A percentile compares a stretch with the other conserved stretches of the same genome.
These are phyloP conservation scores for Suillus weaverae DNA, from an alignment of 768 basidiomycete species.

Conservation along the genomic window DNA sequence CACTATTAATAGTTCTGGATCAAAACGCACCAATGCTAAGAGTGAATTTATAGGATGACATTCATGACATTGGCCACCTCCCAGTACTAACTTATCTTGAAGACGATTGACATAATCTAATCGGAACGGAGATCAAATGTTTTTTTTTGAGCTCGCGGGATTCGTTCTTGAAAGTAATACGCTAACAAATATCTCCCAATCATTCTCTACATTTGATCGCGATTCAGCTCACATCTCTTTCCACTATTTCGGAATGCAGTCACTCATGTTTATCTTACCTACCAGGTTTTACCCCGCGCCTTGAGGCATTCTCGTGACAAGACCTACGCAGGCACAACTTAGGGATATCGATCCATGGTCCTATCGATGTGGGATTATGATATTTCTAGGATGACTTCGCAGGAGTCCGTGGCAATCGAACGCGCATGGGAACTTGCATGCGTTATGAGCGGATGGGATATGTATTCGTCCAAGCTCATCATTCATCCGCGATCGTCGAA, in stretches of 20 bases:
- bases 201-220: neutral
- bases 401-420: neutral
- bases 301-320: neutral
- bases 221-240: neutral
- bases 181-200: neutral
- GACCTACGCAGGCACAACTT: neutral
- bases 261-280: neutral
- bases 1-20: neutral
- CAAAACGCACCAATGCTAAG: neutral
- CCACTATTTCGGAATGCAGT: neutral
- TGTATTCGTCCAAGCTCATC: neutral
- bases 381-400: neutral
- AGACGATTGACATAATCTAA: neutral
- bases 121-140: neutral
- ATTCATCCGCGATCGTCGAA: conserved; percentile 1
- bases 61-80: too few species aligned
- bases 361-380: neutral
- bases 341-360: neutral
- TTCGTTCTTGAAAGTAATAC: neutral
- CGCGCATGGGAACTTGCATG: neutral
- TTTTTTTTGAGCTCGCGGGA: neutral
- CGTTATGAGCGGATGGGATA: neutral
- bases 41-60: neutral
- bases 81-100: neutral
- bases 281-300: neutral